Percentiles rank a stretch among this genome's conserved stretches.
These are phyloP conservation scores for Castanea crenata DNA, from an alignment of 306 rosid species.

Conservation along the genomic window DNA sequence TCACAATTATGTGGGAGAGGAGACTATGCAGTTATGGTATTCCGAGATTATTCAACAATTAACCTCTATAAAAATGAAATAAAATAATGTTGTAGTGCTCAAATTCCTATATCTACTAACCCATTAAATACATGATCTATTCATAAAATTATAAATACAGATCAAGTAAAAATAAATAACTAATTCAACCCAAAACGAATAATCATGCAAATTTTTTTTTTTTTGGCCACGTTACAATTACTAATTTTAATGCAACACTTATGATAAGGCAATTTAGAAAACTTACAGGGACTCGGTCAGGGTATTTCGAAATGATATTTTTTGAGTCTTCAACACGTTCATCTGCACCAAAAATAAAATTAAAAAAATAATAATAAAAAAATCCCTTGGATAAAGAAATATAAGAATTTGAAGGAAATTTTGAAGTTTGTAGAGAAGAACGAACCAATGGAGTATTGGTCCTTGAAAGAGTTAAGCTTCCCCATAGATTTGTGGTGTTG, in stretches of 20 bases:
- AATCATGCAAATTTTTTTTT: not conserved
- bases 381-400: not conserved
- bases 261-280: not conserved
- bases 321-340: slow-evolving; percentile 38
- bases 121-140: not conserved
- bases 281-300: slow-evolving; percentile 42
- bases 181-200: not conserved
- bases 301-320: slow-evolving; percentile 39
- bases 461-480: slow-evolving; percentile 36
- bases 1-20: too few relatives aligned
- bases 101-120: not conserved
- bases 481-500: slow-evolving; percentile 19
- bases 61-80: too few relatives aligned
- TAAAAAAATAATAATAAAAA: not conserved
- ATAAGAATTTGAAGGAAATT: not conserved
- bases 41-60: too few relatives aligned
- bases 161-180: not conserved
- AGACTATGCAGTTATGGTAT: too few relatives aligned
- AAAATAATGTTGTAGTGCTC: not conserved
- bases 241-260: not conserved
- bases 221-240: not conserved
- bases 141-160: not conserved
- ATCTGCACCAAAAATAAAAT: slow-evolving; percentile 25
- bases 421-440: not conserved
- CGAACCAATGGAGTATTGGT: slow-evolving; percentile 36